A percentile compares a stretch with the other conserved stretches of the same genome.
These are phyloP conservation scores for Euphrasia confusa DNA, from an alignment of 257 asterid species.

Conservation along the genomic window DNA sequence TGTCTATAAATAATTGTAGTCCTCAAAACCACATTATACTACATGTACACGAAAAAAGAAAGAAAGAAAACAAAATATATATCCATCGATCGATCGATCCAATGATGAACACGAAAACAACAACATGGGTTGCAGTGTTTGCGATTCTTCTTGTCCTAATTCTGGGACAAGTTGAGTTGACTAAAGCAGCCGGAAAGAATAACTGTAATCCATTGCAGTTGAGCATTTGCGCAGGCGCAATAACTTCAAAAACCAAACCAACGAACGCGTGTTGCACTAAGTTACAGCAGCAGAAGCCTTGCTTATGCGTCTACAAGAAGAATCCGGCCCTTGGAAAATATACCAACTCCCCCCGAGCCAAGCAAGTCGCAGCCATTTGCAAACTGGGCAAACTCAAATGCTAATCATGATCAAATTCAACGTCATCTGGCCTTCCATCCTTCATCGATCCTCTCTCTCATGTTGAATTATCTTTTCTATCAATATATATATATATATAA, in stretches of 20 bases:
- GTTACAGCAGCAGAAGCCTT: conserved; percentile 72
- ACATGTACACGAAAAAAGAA: too few species aligned
- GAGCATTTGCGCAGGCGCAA: conserved; percentile 68
- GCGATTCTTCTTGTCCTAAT: conserved; percentile 32
- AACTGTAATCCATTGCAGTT: conserved; percentile 77
- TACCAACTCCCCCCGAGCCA: conserved; percentile 72
- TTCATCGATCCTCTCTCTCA: too few species aligned
- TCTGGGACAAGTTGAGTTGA: conserved; percentile 30
- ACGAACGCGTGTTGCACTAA: conserved; percentile 62
- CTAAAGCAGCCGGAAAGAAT: conserved; percentile 28
- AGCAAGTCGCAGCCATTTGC: conserved; percentile 57
- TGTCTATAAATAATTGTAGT: too few species aligned
- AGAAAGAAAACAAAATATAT: too few species aligned
- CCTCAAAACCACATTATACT: too few species aligned
- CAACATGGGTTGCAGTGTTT: conserved; percentile 28
- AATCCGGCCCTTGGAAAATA: conserved; percentile 67
- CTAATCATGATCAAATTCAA: conserved; percentile 7
- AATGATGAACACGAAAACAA: conserved; percentile 34
- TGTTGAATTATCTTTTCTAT: too few species aligned
- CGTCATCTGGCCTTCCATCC: too few species aligned
- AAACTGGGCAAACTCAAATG: conserved; percentile 58
- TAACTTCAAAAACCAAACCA: conserved; percentile 38
- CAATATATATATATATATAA: too few species aligned
- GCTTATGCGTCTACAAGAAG: conserved; percentile 70
- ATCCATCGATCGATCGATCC: too few species aligned